Evolutionary conservation across 768 basidiomycete genomes (phyloP).

Genomic region (Trametes gibbosa): DNA sequence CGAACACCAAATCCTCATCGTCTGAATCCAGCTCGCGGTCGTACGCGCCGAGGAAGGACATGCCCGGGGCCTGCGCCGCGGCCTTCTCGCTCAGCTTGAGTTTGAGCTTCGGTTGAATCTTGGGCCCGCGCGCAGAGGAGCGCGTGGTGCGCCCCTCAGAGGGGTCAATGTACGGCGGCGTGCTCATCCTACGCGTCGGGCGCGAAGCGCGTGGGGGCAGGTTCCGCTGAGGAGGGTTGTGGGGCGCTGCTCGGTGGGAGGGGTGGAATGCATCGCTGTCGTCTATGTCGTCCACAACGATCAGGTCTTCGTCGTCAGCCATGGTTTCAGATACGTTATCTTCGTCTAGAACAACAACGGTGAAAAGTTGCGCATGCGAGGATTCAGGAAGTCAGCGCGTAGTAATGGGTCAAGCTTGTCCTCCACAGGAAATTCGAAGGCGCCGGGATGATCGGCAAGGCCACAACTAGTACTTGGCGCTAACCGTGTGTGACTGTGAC

Average conservation of each 20-base stretch:
- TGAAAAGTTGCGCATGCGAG: no score
- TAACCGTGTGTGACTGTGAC: slow-evolving; percentile 3
- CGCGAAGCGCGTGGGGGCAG: slow-evolving; percentile 21
- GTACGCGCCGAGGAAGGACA: slow-evolving; percentile 87
- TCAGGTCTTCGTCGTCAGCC: slow-evolving; percentile 25
- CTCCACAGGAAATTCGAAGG: no score
- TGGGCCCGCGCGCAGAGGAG: slow-evolving; percentile 21
- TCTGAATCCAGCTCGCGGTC: slow-evolving; percentile 95
- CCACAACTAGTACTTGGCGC: background rate
- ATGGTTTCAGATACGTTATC: background rate
- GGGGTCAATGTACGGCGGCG: slow-evolving; percentile 22
- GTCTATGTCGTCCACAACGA: slow-evolving; percentile 29
- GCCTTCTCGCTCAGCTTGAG: slow-evolving; percentile 85
- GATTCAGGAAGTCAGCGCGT: no score
- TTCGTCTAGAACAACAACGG: no score
- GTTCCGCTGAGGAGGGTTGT: slow-evolving; percentile 13
- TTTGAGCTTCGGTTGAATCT: slow-evolving; percentile 68
- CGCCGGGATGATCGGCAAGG: background rate
- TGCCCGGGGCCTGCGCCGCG: slow-evolving; percentile 76
- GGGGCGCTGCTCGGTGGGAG: slow-evolving; percentile 16
- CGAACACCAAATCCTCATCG: slow-evolving; percentile 91
- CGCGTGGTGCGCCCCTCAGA: slow-evolving; percentile 26
- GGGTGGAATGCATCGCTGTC: slow-evolving; percentile 19
- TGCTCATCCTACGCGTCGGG: slow-evolving; percentile 18
- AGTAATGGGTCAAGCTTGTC: no score